Conservation (phyloP, 1,284 basidiomycete genomes). For the Ustilago lituana region DNA sequence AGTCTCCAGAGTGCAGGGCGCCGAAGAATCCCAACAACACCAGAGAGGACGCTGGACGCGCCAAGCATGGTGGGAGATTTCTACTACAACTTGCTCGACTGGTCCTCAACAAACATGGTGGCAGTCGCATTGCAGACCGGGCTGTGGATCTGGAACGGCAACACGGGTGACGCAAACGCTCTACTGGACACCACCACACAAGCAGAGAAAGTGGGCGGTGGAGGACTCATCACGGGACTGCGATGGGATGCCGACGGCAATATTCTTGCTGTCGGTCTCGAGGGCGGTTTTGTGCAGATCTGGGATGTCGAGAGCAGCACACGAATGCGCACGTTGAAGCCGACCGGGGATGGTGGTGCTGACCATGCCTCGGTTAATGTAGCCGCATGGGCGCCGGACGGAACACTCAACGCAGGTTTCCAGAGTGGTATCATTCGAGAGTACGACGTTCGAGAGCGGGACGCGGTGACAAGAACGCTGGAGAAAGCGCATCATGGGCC, state of each 20-base stretch:
- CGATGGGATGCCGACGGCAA: conserved; percentile 88
- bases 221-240: conserved; percentile 75
- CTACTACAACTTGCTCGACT: conserved; percentile 92
- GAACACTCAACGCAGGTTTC: conserved; percentile 61
- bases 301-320: conserved; percentile 87
- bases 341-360: conserved; percentile 59
- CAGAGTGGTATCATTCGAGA: conserved; percentile 63
- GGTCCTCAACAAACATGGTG: conserved; percentile 81
- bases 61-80: conserved; percentile 96
- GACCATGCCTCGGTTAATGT: conserved; percentile 56
- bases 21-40: conserved; percentile 82
- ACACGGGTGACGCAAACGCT: conserved; percentile 81
- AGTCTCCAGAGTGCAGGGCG: conserved; percentile 69
- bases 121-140: conserved; percentile 61
- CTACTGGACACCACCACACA: conserved; percentile 69
- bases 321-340: conserved; percentile 77
- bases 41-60: conserved; percentile 91
- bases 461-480: conserved; percentile 55
- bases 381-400: conserved; percentile 62
- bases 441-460: conserved; percentile 63
- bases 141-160: conserved; percentile 79
- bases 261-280: conserved; percentile 85
- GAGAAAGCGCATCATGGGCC: conserved; percentile 61
- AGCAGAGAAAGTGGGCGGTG: conserved; percentile 62
- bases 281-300: conserved; percentile 88